Conservation (phyloP, 1,284 basidiomycete genomes). For the Malassezia dermatis region DNA sequence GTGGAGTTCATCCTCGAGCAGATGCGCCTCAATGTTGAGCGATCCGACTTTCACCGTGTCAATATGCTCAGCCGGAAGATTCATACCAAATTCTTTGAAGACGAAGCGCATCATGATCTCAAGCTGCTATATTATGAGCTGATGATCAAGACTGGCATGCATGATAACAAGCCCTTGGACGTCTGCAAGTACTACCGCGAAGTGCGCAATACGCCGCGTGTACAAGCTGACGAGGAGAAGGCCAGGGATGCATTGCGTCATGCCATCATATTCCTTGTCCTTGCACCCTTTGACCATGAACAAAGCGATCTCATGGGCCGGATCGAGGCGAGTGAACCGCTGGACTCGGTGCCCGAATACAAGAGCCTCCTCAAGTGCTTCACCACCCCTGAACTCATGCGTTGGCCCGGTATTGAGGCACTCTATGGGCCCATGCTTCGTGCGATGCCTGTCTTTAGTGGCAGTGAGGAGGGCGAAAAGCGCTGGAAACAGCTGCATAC, state of each 20-base stretch:
- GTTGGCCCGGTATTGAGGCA: conserved; percentile 90
- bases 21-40: conserved; percentile 78
- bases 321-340: conserved; percentile 58
- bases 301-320: conserved; percentile 93
- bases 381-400: conserved; percentile 85
- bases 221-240: conserved; percentile 58
- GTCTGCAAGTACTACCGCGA: conserved; percentile 90
- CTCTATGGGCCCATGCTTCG: conserved; percentile 77
- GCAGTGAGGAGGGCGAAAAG: conserved; percentile 54
- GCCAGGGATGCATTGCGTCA: conserved; percentile 51
- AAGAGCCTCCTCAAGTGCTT: conserved; percentile 95
- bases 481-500: conserved; percentile 93
- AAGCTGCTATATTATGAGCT: conserved; percentile 92
- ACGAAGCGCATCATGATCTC: conserved; percentile 78
- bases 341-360: conserved; percentile 72
- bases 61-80: conserved; percentile 85
- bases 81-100: conserved; percentile 83
- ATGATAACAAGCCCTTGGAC: conserved; percentile 76
- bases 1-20: conserved; percentile 97
- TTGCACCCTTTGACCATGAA: conserved; percentile 89
- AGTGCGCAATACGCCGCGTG: conserved; percentile 85
- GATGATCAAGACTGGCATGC: conserved; percentile 86
- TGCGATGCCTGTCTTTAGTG: conserved; percentile 68
- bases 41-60: conserved; percentile 73
- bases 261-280: conserved; percentile 85